Conservation (phyloP, 176 grass and related monocot genomes). For the Lolium multiflorum region DNA sequence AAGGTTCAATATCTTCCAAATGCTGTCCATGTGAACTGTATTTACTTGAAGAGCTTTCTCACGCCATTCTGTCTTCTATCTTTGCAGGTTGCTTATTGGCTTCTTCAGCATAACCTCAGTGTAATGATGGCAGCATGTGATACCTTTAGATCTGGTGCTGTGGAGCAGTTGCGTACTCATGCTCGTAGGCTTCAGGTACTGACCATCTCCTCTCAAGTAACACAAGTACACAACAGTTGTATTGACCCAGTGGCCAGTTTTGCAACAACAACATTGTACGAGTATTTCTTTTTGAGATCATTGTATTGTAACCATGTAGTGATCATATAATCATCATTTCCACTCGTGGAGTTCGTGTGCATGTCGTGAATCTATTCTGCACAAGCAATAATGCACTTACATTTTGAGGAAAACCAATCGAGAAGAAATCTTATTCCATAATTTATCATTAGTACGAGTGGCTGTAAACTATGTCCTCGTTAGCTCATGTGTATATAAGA, state of each 20-base stretch:
- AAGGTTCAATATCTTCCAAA: constrained; percentile 61
- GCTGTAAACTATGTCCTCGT: background rate
- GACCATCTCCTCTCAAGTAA: constrained; percentile 29
- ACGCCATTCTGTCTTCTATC: background rate
- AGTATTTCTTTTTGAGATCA: background rate
- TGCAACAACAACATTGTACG: background rate
- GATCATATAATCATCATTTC: background rate
- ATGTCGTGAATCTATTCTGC: constrained; percentile 7
- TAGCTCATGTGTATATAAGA: background rate
- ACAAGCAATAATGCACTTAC: constrained; percentile 6
- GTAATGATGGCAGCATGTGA: constrained; percentile 92
- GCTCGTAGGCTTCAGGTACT: constrained; percentile 74
- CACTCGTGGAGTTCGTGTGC: background rate
- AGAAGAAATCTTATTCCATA: background rate
- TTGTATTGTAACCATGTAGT: background rate
- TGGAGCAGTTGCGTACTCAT: constrained; percentile 91
- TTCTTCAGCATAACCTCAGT: constrained; percentile 89
- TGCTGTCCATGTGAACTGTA: background rate
- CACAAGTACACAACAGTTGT: background rate
- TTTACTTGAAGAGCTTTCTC: background rate
- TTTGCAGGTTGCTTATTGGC: constrained; percentile 93
- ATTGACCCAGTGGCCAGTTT: background rate
- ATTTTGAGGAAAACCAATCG: background rate
- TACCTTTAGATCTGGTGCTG: constrained; percentile 97
- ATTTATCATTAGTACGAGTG: background rate